Evolutionary conservation across 2,329 filamentous ascomycete species (phyloP).

Genomic region (Hypoxylon sp.): DNA sequence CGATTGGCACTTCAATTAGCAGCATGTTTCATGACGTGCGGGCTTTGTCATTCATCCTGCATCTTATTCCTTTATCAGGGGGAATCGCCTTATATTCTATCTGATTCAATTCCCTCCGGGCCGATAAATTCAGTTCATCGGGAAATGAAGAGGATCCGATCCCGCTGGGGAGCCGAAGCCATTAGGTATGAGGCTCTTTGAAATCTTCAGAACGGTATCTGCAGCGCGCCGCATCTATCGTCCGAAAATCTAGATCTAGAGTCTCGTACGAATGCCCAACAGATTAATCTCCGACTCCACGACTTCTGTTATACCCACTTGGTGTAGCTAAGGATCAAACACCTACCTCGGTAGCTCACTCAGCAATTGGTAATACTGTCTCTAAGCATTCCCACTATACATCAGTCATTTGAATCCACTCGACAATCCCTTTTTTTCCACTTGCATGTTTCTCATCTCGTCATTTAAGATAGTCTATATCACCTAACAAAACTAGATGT

Average conservation of each 20-base stretch:
- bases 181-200: slow-evolving; percentile 24
- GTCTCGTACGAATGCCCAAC: background rate
- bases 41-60: slow-evolving; percentile 14
- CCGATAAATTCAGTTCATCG: slow-evolving; percentile 5
- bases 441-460: background rate
- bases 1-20: slow-evolving; percentile 7
- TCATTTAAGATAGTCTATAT: background rate
- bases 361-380: slow-evolving; percentile 13
- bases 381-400: slow-evolving; percentile 13
- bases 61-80: slow-evolving; percentile 22
- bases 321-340: slow-evolving; percentile 4
- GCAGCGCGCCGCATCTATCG: slow-evolving; percentile 16
- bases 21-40: slow-evolving; percentile 2
- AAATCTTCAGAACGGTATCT: slow-evolving; percentile 1
- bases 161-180: slow-evolving; percentile 3
- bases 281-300: slow-evolving; percentile 5
- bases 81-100: slow-evolving; percentile 14
- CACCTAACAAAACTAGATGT: slow-evolving; percentile 6
- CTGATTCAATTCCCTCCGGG: slow-evolving; percentile 12
- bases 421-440: background rate
- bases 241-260: slow-evolving; percentile 22
- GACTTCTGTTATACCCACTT: background rate
- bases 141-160: slow-evolving; percentile 14
- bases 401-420: background rate
- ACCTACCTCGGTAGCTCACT: slow-evolving; percentile 15